Percentiles rank a stretch among this genome's conserved stretches.
phyloP scores from a whole-genome alignment of 1,284 basidiomycete genomes.

The Cryptococcus deneoformans region DNA sequence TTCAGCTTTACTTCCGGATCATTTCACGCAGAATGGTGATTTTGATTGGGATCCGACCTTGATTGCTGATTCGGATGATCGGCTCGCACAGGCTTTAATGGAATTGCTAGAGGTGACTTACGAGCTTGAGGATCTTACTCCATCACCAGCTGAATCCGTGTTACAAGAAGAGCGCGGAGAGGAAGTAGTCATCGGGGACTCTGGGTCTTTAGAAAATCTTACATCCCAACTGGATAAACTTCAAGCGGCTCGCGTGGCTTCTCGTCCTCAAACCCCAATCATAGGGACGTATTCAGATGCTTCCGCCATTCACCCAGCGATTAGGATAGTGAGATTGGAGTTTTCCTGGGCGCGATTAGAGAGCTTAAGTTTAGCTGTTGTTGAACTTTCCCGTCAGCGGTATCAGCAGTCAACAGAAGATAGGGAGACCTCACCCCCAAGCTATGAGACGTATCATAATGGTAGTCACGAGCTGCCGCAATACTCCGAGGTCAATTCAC shows the following conservation, averaged over 20 bases:
- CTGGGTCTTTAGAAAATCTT: conserved; percentile 1
- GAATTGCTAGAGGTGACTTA: conserved; percentile 40
- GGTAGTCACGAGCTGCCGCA: background rate
- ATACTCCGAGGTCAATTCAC: conserved; percentile 3
- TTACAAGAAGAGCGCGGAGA: background rate
- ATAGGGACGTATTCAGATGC: conserved; percentile 2
- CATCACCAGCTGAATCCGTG: conserved; percentile 3
- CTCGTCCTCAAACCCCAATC: background rate
- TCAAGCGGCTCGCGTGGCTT: conserved; percentile 1
- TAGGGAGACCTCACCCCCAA: conserved; percentile 3
- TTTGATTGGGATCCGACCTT: background rate
- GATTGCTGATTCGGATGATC: conserved; percentile 7
- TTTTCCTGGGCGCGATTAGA: conserved; percentile 35
- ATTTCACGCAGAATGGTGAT: background rate
- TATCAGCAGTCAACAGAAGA: background rate
- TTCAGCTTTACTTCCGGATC: conserved; percentile 18
- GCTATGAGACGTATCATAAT: conserved; percentile 6
- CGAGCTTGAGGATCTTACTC: conserved; percentile 35
- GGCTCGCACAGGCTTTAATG: conserved; percentile 27
- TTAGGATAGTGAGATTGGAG: conserved; percentile 27
- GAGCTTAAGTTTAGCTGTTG: conserved; percentile 21
- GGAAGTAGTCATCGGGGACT: background rate
- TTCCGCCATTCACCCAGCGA: conserved; percentile 18
- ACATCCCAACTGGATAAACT: conserved; percentile 2
- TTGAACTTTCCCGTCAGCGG: conserved; percentile 17